A percentile compares a stretch with the other conserved stretches of the same genome.
Evolutionary conservation across 306 rosid species (phyloP).

Genomic region (Trichosanthes cucumerina): DNA sequence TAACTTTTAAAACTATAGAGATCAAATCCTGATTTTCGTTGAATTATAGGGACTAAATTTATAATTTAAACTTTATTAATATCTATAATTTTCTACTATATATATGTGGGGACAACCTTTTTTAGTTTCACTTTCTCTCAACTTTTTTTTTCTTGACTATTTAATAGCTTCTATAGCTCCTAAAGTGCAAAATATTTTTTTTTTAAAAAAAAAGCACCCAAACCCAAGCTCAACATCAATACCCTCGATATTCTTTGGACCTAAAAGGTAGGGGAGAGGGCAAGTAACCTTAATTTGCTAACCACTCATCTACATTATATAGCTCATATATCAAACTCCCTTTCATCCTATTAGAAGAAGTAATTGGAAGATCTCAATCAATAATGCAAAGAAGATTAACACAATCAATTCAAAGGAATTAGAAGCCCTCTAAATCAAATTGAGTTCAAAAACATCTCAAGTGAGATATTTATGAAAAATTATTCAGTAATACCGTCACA

Average conservation of each 20-base stretch:
- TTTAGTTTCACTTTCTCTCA: neutral
- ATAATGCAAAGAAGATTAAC: neutral
- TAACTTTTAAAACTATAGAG: no score
- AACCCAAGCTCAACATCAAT: neutral
- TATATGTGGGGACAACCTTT: neutral
- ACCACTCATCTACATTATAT: neutral
- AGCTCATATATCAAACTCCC: neutral
- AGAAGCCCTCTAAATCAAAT: no score
- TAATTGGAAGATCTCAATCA: neutral
- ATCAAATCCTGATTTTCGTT: no score
- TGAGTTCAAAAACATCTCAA: neutral
- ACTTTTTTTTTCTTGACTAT: no score
- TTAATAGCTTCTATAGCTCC: neutral
- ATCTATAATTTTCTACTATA: no score
- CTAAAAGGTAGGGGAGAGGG: neutral
- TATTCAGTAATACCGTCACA: no score
- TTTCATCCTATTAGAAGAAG: neutral
- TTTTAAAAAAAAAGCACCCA: no score
- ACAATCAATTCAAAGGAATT: neutral
- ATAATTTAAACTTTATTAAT: no score
- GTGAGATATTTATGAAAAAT: no score
- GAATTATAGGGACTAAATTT: no score
- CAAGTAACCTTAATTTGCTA: neutral
- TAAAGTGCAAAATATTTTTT: neutral
- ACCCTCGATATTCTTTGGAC: neutral